phyloP scores from a whole-genome alignment of 768 basidiomycete species.

The Clitopilus hobsonii region DNA sequence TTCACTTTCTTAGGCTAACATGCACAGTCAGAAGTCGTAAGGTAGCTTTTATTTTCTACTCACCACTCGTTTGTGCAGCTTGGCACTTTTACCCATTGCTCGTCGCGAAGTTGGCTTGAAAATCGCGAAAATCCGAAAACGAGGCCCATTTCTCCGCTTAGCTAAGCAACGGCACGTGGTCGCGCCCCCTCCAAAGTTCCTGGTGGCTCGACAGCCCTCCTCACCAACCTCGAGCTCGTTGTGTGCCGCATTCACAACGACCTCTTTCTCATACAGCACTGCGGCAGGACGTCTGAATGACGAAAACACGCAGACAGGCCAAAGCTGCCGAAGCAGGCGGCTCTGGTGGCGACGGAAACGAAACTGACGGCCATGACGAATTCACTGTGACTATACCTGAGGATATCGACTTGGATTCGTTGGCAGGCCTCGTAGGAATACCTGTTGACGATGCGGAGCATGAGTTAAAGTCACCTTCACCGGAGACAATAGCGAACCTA shows the following conservation, averaged over 20 bases:
- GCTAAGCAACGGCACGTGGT: conserved; percentile 12
- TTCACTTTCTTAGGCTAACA: conserved; percentile 34
- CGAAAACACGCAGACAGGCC: conserved; percentile 59
- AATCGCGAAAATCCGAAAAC: background rate
- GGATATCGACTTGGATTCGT: conserved; percentile 60
- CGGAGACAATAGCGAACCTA: conserved; percentile 55
- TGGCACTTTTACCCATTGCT: conserved; percentile 62
- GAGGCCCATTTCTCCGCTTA: background rate
- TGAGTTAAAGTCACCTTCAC: conserved; percentile 43
- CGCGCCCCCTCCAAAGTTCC: conserved; percentile 1
- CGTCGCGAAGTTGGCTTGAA: background rate
- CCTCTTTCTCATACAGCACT: conserved; percentile 15
- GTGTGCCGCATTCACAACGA: conserved; percentile 23
- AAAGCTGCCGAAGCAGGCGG: conserved; percentile 41
- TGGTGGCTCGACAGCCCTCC: background rate
- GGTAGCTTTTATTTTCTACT: conserved; percentile 9
- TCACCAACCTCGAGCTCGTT: conserved; percentile 25
- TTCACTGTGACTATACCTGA: conserved; percentile 45
- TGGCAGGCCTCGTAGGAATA: conserved; percentile 43
- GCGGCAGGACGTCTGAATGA: conserved; percentile 20
- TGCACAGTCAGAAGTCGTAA: conserved; percentile 5
- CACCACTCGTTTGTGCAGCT: conserved; percentile 59
- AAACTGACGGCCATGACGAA: background rate
- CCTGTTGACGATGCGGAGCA: conserved; percentile 42
- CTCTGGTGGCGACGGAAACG: background rate